Conservation (phyloP, 305 asterid genomes). For the Petunia hybrid region DNA sequence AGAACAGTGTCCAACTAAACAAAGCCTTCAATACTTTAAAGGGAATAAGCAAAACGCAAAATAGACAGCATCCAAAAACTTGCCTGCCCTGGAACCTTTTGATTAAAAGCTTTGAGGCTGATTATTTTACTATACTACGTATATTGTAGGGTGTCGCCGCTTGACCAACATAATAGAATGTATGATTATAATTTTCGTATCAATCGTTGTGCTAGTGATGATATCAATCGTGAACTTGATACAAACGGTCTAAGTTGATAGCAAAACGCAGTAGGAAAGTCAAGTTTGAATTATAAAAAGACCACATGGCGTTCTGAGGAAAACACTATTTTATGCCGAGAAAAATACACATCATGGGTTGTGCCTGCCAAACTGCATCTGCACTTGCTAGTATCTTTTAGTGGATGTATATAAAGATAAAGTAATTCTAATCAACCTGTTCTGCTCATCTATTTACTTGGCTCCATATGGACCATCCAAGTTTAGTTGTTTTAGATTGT, state of each 20-base stretch:
- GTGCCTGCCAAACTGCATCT: neutral
- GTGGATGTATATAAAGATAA: neutral
- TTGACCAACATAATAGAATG: neutral
- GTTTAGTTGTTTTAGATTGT: neutral
- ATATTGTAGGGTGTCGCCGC: neutral
- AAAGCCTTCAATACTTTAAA: neutral
- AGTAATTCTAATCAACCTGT: neutral
- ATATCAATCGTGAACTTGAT: too few species aligned
- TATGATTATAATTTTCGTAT: neutral
- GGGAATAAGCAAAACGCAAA: neutral
- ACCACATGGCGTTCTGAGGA: neutral
- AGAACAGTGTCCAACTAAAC: neutral
- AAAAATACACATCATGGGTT: neutral
- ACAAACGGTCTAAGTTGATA: too few species aligned
- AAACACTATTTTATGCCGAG: neutral
- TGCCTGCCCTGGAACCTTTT: neutral
- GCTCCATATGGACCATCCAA: constrained; percentile 12
- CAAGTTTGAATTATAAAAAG: neutral
- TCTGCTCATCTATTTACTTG: neutral
- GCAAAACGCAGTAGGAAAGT: too few species aligned
- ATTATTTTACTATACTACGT: neutral
- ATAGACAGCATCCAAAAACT: neutral
- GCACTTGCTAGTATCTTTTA: neutral
- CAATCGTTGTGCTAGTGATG: too few species aligned
- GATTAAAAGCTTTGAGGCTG: neutral